phyloP scores from a whole-genome alignment of 1,284 basidiomycete species.

The Rhizopogon hawkerae region DNA sequence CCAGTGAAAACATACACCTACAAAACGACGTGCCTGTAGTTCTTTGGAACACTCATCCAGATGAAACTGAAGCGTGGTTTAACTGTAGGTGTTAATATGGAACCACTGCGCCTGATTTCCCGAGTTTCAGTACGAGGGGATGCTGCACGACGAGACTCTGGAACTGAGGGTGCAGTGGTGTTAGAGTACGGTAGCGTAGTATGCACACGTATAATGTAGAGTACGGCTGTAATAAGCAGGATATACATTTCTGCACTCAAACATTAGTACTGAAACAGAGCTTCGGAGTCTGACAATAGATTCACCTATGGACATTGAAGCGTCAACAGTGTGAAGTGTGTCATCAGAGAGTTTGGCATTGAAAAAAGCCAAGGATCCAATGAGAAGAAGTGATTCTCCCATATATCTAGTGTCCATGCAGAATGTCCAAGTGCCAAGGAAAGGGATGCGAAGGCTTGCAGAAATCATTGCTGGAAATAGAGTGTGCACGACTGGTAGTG shows the following conservation, averaged over 20 bases:
- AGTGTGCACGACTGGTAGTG: slow-evolving; percentile 2
- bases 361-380: slow-evolving; percentile 26
- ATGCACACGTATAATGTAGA: slow-evolving; percentile 61
- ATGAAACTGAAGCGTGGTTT: slow-evolving; percentile 59
- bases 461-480: slow-evolving; percentile 22
- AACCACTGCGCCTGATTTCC: slow-evolving; percentile 33
- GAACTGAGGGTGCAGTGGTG: slow-evolving; percentile 14
- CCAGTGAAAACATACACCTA: slow-evolving; percentile 1
- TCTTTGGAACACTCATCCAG: slow-evolving; percentile 86
- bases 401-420: slow-evolving; percentile 20
- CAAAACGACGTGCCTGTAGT: slow-evolving; percentile 52
- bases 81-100: slow-evolving; percentile 22
- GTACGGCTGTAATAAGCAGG: slow-evolving; percentile 47
- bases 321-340: slow-evolving; percentile 4
- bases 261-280: slow-evolving; percentile 8
- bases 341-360: slow-evolving; percentile 18
- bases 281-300: neutral
- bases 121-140: slow-evolving; percentile 36
- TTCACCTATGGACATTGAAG: slow-evolving; percentile 22
- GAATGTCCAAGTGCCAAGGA: slow-evolving; percentile 17
- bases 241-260: slow-evolving; percentile 45
- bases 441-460: slow-evolving; percentile 15
- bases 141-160: slow-evolving; percentile 17
- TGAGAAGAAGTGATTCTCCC: slow-evolving; percentile 19
- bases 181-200: slow-evolving; percentile 31